These are phyloP conservation scores for Thalassiosira livingstoniorum DNA, from an alignment of 352 stramenopile species.

Conservation along the genomic window DNA sequence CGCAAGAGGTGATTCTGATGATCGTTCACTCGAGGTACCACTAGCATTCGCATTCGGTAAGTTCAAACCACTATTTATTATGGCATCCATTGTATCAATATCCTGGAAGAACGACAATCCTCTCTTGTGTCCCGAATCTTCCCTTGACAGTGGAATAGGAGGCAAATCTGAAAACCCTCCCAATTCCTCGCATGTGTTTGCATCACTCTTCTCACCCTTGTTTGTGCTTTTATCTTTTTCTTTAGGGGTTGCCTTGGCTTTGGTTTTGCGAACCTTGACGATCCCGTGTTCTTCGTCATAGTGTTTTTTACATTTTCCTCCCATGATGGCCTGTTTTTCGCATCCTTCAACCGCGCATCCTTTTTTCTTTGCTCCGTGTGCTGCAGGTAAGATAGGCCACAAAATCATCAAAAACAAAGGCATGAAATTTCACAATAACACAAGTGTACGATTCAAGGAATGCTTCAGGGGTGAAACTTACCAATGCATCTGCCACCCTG, in stretches of 20 bases:
- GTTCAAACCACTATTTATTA: conserved; percentile 34
- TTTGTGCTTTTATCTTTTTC: neutral
- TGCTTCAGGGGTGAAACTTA: no score
- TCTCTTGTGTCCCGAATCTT: conserved; percentile 13
- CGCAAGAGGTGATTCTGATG: no score
- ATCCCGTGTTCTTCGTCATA: conserved; percentile 61
- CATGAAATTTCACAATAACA: no score
- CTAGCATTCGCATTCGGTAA: neutral
- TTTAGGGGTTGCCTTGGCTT: neutral
- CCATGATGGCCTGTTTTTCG: conserved; percentile 81
- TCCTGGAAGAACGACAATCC: conserved; percentile 49
- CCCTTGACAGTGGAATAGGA: neutral
- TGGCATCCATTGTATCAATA: conserved; percentile 31
- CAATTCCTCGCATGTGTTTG: neutral
- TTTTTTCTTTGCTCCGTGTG: conserved; percentile 83
- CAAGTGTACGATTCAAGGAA: no score
- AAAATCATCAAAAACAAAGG: no score
- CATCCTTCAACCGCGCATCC: conserved; percentile 72
- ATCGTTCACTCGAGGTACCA: neutral
- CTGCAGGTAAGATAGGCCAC: no score
- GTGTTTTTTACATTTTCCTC: conserved; percentile 85
- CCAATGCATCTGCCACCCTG: conserved; percentile 82
- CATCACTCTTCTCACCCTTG: no score
- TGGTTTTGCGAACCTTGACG: conserved; percentile 7
- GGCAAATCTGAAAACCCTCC: no score